A percentile compares a stretch with the other conserved stretches of the same genome.
These are phyloP conservation scores for Pyronema omphalodes DNA, from an alignment of 495 filamentous ascomycete genomes.

Conservation along the genomic window DNA sequence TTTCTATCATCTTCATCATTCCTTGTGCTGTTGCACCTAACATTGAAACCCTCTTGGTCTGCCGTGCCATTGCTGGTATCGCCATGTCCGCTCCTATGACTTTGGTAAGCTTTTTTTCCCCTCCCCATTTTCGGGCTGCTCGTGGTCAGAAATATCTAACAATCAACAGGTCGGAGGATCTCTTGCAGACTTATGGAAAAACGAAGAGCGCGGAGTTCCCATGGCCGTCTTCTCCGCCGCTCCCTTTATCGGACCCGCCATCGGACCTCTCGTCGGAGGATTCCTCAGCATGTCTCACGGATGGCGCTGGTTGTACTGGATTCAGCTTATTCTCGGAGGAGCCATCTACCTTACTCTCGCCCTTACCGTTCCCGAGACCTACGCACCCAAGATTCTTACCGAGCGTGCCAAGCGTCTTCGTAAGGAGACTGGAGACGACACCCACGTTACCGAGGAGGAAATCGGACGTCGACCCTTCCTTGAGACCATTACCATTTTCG, in stretches of 20 bases:
- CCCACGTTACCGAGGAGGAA: constrained; percentile 54
- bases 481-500: constrained; percentile 45
- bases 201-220: constrained; percentile 64
- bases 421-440: constrained; percentile 41
- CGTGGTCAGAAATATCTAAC: too few relatives aligned
- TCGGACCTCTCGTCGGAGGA: constrained; percentile 56
- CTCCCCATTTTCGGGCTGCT: neutral
- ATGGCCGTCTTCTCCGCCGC: constrained; percentile 76
- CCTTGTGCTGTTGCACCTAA: constrained; percentile 60
- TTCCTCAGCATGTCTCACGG: constrained; percentile 47
- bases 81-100: constrained; percentile 74
- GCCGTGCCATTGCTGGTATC: constrained; percentile 57
- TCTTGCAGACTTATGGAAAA: constrained; percentile 53
- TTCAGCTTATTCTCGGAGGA: constrained; percentile 52
- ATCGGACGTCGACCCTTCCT: constrained; percentile 46
- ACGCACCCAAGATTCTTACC: constrained; percentile 51
- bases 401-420: constrained; percentile 46
- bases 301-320: constrained; percentile 79
- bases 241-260: constrained; percentile 59
- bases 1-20: constrained; percentile 60
- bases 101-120: constrained; percentile 28
- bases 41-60: constrained; percentile 54
- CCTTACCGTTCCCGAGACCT: constrained; percentile 68
- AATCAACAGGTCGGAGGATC: constrained; percentile 43
- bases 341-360: constrained; percentile 51